These are phyloP conservation scores for Paramecium bursaria DNA, from an alignment of 73 alveolate genomes.

Conservation along the genomic window DNA sequence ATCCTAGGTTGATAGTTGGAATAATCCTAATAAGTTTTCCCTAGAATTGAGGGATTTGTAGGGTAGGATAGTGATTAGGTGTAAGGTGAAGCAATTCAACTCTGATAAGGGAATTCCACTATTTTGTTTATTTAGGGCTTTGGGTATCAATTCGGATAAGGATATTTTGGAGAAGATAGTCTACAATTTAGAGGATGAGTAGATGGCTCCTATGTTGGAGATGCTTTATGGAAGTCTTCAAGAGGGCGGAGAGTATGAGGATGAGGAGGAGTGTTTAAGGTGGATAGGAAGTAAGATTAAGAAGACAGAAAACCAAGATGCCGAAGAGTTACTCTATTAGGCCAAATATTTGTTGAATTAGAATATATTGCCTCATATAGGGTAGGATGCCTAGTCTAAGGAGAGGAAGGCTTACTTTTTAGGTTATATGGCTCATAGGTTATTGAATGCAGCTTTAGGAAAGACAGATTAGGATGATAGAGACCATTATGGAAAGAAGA, in stretches of 20 bases:
- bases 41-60: slow-evolving; percentile 35
- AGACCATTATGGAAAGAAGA: slow-evolving; percentile 99
- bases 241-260: slow-evolving; percentile 75
- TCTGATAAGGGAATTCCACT: slow-evolving; percentile 77
- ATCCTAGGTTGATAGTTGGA: slow-evolving; percentile 72
- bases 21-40: slow-evolving; percentile 66
- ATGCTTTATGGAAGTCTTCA: slow-evolving; percentile 69
- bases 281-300: slow-evolving; percentile 95
- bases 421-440: slow-evolving; percentile 96
- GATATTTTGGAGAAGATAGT: slow-evolving; percentile 70
- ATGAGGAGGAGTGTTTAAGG: slow-evolving; percentile 91
- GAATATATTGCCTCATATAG: slow-evolving; percentile 98
- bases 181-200: slow-evolving; percentile 75
- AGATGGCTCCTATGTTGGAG: slow-evolving; percentile 73
- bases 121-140: slow-evolving; percentile 76
- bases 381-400: slow-evolving; percentile 55
- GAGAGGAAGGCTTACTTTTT: slow-evolving; percentile 96
- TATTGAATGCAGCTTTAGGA: slow-evolving; percentile 96
- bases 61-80: slow-evolving; percentile 17
- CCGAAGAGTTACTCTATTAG: slow-evolving; percentile 61
- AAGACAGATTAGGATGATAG: slow-evolving; percentile 98
- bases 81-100: slow-evolving; percentile 76
- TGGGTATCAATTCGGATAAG: slow-evolving; percentile 75
- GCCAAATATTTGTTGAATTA: slow-evolving; percentile 92
- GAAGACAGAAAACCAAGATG: slow-evolving; percentile 60